These are phyloP conservation scores for Hypoxylon sp. DNA, from an alignment of 2,329 filamentous ascomycete species.

Conservation along the genomic window DNA sequence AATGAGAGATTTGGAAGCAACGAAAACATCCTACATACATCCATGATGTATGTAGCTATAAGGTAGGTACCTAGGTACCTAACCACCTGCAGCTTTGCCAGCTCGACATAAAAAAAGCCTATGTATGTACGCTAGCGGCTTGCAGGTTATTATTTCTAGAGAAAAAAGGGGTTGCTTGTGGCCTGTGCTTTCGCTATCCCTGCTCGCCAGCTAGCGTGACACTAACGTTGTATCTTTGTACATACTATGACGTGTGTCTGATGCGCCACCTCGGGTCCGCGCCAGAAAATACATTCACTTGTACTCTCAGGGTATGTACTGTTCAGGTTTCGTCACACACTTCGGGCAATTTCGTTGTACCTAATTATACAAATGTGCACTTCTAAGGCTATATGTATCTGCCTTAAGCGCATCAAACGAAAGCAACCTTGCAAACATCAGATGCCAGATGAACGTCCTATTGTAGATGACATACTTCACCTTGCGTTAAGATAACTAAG, in stretches of 20 bases:
- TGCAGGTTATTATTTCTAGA: constrained; percentile 40
- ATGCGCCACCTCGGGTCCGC: constrained; percentile 42
- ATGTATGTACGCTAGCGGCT: constrained; percentile 26
- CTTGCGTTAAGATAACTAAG: neutral
- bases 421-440: constrained; percentile 36
- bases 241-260: constrained; percentile 43
- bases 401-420: constrained; percentile 28
- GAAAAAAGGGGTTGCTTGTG: constrained; percentile 28
- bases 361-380: constrained; percentile 14
- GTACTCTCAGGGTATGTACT: constrained; percentile 31
- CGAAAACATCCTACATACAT: too few relatives aligned
- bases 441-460: constrained; percentile 22
- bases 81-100: neutral
- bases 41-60: too few relatives aligned
- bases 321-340: constrained; percentile 17
- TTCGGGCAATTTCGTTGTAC: constrained; percentile 22
- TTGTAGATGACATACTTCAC: constrained; percentile 1
- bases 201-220: constrained; percentile 1
- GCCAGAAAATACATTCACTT: constrained; percentile 27
- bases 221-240: constrained; percentile 27
- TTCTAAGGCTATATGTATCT: constrained; percentile 7
- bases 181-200: constrained; percentile 28
- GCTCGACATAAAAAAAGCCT: constrained; percentile 23
- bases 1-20: constrained; percentile 24
- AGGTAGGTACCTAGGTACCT: too few relatives aligned